Conservation (phyloP, 2,329 filamentous ascomycete genomes). For the Penicillium sp. region DNA sequence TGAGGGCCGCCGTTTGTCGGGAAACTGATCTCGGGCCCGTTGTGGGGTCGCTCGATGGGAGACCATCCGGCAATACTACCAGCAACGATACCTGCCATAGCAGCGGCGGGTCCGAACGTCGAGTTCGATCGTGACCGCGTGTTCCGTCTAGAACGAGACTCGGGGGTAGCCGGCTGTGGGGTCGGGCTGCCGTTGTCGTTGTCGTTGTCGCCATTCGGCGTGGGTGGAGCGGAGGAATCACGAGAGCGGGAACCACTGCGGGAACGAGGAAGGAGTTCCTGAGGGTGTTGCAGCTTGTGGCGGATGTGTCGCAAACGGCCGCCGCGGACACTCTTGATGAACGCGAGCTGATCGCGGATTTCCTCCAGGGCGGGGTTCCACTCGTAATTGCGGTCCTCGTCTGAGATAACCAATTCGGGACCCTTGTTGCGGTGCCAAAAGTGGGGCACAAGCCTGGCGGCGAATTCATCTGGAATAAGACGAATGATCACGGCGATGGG, state of each 20-base stretch:
- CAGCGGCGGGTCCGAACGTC: constrained; percentile 59
- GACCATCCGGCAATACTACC: constrained; percentile 66
- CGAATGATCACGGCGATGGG: constrained; percentile 63
- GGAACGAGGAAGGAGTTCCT: constrained; percentile 46
- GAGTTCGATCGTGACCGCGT: constrained; percentile 61
- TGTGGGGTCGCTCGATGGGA: constrained; percentile 53
- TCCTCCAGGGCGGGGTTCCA: constrained; percentile 64
- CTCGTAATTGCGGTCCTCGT: constrained; percentile 49
- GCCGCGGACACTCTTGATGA: constrained; percentile 63
- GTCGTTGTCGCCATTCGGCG: constrained; percentile 57
- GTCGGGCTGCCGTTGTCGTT: constrained; percentile 43
- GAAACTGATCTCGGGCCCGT: constrained; percentile 32
- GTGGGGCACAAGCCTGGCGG: constrained; percentile 45
- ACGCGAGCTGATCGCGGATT: constrained; percentile 63
- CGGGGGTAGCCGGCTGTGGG: constrained; percentile 54
- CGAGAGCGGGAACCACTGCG: constrained; percentile 44
- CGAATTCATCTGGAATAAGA: constrained; percentile 59
- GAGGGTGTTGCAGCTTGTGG: constrained; percentile 62
- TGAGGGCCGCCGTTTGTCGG: constrained; percentile 35
- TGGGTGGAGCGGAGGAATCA: constrained; percentile 53
- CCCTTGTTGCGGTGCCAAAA: constrained; percentile 40
- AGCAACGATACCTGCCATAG: constrained; percentile 66
- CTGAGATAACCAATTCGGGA: constrained; percentile 47
- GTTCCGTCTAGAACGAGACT: constrained; percentile 50
- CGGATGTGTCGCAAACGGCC: constrained; percentile 61